Evolutionary conservation across 306 rosid species (phyloP), one percentile per base, ranked within the genome.

Genomic region (barrel medic (Medicago truncatula)): DNA sequence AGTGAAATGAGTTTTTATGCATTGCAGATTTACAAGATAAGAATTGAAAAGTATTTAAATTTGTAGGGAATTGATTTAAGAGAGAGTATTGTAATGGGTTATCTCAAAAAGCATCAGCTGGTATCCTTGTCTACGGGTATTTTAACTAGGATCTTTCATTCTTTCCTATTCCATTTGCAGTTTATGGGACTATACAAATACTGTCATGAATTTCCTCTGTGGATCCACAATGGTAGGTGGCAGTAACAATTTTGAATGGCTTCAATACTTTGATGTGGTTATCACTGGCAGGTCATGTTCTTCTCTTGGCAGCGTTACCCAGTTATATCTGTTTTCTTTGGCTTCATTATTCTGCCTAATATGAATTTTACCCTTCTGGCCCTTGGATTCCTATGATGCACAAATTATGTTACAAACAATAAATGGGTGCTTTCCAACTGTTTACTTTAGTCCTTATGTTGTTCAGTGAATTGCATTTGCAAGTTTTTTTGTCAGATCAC

Each of bases 101-200:
- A 71, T 67, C 62, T 63, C 20, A 13, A n/a, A 46, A 65, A 36
- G 43, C 9, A 31, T 25, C 49, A 25, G 20, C 38, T 72, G 9
- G 20, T 76, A 54, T 63, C 60, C 63, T 54, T 58, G 28, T 72
- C 46, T 34, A 23, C n/a, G 4, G 17, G 41, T 25, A 61, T 18
- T 43, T 52, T 38, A 54, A 69, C 36, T 54, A 20, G 61, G 62
- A 47, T 56, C 77, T 62, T 67, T 43, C 61, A 36, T 47, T 61
- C 63, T 60, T 60, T 9, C 20, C 18, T 28, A 11, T 70, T 68
- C 28, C 75, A 56, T 77, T 76, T 83, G 84, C 96, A 95, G 99
- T 85, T 92, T 95, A 78, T 95, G 99, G 99, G 99, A 95, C 91
- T 95, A 95, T 38, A 88, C 99, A 25, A 89, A 92, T 81, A 85